Base-by-base conservation (phyloP, 352 stramenopile genomes). In the Phytophthora pseudosyringae region DNA sequence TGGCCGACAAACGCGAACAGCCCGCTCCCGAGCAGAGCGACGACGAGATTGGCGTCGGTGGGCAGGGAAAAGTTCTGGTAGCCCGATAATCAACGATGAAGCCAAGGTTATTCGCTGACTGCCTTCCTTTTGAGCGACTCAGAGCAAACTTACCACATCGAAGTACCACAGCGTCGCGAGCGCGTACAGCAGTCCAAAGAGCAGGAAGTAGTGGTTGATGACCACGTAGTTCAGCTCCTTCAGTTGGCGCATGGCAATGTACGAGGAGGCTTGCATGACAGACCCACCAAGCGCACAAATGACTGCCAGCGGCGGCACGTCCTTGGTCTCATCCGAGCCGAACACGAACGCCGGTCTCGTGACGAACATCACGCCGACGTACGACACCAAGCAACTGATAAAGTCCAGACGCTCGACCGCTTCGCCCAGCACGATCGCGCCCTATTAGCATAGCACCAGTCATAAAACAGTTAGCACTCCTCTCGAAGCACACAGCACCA, bases 321-420 rank as follows among this genome's bases (percentile, higher is more conserved):
- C 47, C 36, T 31, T 71, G 16, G n/a, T 29, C 25, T 47, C 59
- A 25, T 31, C 54, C 16, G 32, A 43, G 21, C 67, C 57, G 43
- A 91, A 91, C 12, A 91, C 13, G 45, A 86, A 75, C 11, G 76
- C 70, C 10, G 83, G 83, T 7, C 76, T 80, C 10, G 81, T 75
- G 45, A 91, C 80, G 52, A 89, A 88, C 41, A 90, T 21, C n/a
- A 90, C 78, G 7, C 83, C 83, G 4, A 73, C 50, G 53, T 86
- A 91, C 48, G 83, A 89, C 10, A 81, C 51, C 33, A 87, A 26
- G 7, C 75, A 74, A 31, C 76, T 75, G 1, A 71, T 15, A 55
- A 89, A 81, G 57, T 86, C 77, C 40, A 79, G 36, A 21, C 64
- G 61, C 9, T 90, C 67, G 32, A 89, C 72, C 0, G 65, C 33